phyloP scores from a whole-genome alignment of 2,329 filamentous ascomycete genomes.

The Aspergillus cejpii region DNA sequence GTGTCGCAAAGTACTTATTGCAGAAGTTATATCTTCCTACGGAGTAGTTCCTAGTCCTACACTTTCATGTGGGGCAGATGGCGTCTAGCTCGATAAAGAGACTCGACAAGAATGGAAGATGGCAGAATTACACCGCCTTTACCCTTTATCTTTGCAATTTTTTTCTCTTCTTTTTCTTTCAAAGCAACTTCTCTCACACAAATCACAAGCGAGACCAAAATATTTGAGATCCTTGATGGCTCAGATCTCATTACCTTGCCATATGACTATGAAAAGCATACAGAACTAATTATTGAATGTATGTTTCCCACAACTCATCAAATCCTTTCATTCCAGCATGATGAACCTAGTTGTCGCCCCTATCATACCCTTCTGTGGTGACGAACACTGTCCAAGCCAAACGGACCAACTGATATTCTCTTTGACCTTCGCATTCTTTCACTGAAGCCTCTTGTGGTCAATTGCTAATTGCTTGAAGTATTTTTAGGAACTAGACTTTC shows the following conservation, averaged over 20 bases:
- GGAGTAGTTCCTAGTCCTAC: no score
- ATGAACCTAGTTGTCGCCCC: conserved; percentile 59
- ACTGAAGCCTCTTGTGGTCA: conserved; percentile 8
- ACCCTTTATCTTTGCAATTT: conserved; percentile 17
- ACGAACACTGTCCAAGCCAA: conserved; percentile 57
- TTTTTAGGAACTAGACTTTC: background rate
- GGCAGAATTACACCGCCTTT: conserved; percentile 26
- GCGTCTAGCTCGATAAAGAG: conserved; percentile 4
- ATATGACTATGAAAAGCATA: background rate
- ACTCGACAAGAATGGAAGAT: conserved; percentile 14
- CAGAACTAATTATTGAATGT: conserved; percentile 20
- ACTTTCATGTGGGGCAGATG: conserved; percentile 19
- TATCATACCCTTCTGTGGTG: conserved; percentile 55
- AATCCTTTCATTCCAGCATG: conserved; percentile 31
- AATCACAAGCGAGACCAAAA: background rate
- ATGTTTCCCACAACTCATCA: conserved; percentile 16
- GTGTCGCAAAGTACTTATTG: background rate
- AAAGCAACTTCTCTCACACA: conserved; percentile 11
- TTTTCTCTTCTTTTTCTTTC: conserved; percentile 16
- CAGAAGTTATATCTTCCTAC: conserved; percentile 4
- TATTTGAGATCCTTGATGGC: conserved; percentile 2
- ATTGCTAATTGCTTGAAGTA: conserved; percentile 25
- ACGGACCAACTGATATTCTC: conserved; percentile 50
- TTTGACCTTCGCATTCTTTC: conserved; percentile 7
- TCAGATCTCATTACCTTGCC: background rate